Evolutionary conservation across 768 basidiomycete species (phyloP).

Genomic region (Leccinum subtestaceum): DNA sequence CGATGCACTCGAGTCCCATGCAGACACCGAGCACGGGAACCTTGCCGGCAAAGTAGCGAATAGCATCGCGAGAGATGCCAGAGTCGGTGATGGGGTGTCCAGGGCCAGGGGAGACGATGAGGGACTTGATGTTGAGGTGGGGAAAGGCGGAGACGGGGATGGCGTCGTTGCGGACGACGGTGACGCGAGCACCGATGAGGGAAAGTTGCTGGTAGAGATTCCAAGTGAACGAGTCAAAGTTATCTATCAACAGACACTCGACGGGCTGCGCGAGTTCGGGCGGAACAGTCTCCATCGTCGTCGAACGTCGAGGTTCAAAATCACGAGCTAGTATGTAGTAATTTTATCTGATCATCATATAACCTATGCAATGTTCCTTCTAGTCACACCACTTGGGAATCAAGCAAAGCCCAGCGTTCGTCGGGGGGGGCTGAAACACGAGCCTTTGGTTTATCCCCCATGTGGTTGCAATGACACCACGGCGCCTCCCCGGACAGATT

Average conservation of each 20-base stretch:
- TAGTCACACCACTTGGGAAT: too few species aligned
- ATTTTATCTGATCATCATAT: not conserved
- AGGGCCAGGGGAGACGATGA: slow-evolving; percentile 95
- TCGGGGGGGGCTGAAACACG: too few species aligned
- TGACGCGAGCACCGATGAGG: slow-evolving; percentile 83
- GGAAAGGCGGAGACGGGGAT: slow-evolving; percentile 72
- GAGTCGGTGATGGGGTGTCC: slow-evolving; percentile 94
- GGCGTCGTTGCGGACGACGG: slow-evolving; percentile 92
- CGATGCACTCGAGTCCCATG: slow-evolving; percentile 97
- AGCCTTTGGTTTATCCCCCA: too few species aligned
- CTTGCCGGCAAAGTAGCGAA: slow-evolving; percentile 86
- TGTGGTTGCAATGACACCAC: too few species aligned
- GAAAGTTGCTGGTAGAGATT: slow-evolving; percentile 94
- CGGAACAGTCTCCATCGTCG: slow-evolving; percentile 30
- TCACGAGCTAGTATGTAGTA: not conserved
- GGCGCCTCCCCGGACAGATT: too few species aligned
- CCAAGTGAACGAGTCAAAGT: slow-evolving; percentile 98
- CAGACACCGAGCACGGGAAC: slow-evolving; percentile 95
- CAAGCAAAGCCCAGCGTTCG: too few species aligned
- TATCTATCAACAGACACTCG: slow-evolving; percentile 89
- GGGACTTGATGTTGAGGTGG: slow-evolving; percentile 65
- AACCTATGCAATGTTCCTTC: not conserved
- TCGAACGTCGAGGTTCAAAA: not conserved
- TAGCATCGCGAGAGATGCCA: slow-evolving; percentile 87
- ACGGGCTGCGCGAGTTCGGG: slow-evolving; percentile 47